A percentile compares a stretch with the other conserved stretches of the same genome.
phyloP scores from a whole-genome alignment of 2,329 filamentous ascomycete genomes.

The Plectosphaerella sp. region DNA sequence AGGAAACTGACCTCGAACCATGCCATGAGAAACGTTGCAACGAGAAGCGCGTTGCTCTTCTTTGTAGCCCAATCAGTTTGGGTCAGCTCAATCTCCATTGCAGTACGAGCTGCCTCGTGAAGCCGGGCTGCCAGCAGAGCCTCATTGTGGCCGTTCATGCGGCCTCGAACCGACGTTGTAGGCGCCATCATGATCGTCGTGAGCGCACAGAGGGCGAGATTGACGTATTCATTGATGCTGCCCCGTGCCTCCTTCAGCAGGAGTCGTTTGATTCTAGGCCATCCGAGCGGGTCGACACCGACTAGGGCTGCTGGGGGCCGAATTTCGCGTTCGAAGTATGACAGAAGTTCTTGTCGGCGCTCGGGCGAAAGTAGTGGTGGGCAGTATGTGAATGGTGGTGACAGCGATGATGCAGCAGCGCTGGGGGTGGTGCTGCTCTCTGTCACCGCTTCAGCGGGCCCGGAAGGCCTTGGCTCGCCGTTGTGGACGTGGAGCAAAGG shows the following conservation, averaged over 20 bases:
- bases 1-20: constrained; percentile 1
- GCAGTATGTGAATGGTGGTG: background rate
- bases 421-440: background rate
- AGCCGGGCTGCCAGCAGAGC: background rate
- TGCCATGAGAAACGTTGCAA: background rate
- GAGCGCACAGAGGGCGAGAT: background rate
- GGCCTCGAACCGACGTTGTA: background rate
- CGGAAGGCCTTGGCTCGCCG: too few relatives aligned
- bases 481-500: too few relatives aligned
- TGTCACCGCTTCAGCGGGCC: too few relatives aligned
- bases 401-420: background rate
- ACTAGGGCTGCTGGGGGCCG: background rate
- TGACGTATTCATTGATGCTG: background rate
- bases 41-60: background rate
- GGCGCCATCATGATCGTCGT: background rate
- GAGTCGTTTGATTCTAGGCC: background rate
- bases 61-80: background rate
- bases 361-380: background rate
- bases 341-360: background rate
- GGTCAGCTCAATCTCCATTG: background rate
- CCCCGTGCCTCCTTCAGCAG: background rate
- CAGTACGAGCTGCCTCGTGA: background rate
- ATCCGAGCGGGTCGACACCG: background rate
- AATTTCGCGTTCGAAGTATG: background rate
- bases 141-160: background rate